phyloP scores from a whole-genome alignment of 169 alveolate genomes.

The Besnoitia besnoiti region DNA sequence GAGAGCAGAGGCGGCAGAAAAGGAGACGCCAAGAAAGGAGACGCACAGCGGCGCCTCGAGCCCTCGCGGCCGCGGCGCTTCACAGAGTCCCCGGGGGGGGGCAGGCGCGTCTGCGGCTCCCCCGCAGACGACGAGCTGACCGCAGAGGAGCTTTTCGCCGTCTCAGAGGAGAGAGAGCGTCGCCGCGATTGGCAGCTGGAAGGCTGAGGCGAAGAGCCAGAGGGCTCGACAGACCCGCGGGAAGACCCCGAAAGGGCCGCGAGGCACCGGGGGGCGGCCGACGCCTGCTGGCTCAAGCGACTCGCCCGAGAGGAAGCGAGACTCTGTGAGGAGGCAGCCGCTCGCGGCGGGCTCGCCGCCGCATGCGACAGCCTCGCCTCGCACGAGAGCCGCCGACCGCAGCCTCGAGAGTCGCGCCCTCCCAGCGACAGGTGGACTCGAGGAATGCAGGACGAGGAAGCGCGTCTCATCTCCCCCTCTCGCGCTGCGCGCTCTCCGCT shows the following conservation, averaged over 20 bases:
- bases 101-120: not conserved
- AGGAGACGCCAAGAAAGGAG: not conserved
- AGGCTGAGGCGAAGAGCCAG: not conserved
- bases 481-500: not conserved
- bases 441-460: not conserved
- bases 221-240: not conserved
- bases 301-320: too few species aligned
- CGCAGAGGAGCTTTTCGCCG: not conserved
- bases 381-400: not conserved
- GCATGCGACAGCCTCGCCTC: not conserved
- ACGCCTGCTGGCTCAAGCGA: too few species aligned
- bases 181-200: too few species aligned
- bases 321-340: not conserved
- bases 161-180: too few species aligned
- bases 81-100: not conserved
- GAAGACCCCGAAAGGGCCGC: not conserved
- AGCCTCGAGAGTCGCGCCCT: too few species aligned
- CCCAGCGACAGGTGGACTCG: not conserved
- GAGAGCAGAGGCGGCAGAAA: not conserved
- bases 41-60: not conserved
- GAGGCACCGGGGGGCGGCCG: not conserved
- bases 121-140: not conserved
- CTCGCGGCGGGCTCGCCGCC: not conserved
- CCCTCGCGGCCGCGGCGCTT: not conserved
- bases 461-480: not conserved